phyloP scores from a whole-genome alignment of 2,329 filamentous ascomycete species.

The Epichloe hybrida region DNA sequence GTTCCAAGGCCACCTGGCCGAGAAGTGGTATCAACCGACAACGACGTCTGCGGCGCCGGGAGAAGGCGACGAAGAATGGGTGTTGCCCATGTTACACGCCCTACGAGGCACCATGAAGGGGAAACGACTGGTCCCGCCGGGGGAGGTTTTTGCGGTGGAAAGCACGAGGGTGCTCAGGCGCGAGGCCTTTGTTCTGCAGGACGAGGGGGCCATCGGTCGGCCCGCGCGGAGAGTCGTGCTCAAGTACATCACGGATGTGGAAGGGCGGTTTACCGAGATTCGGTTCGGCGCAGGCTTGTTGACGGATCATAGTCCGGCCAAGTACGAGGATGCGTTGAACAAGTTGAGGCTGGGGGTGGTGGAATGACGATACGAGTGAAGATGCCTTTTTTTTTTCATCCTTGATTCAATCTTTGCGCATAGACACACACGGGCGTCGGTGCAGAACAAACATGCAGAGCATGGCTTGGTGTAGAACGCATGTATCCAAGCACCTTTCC shows the following conservation, averaged over 20 bases:
- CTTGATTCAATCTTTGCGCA: no score
- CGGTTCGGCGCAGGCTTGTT: slow-evolving; percentile 62
- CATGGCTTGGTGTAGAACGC: no score
- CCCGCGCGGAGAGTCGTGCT: slow-evolving; percentile 57
- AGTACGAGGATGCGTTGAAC: slow-evolving; percentile 57
- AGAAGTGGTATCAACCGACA: slow-evolving; percentile 41
- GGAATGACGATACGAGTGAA: slow-evolving; percentile 7
- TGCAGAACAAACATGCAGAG: no score
- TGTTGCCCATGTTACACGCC: slow-evolving; percentile 50
- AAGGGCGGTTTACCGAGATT: slow-evolving; percentile 55
- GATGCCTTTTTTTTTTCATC: neutral
- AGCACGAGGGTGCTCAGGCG: slow-evolving; percentile 52
- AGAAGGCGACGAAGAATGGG: slow-evolving; percentile 54
- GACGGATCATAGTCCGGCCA: slow-evolving; percentile 60
- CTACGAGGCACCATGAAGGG: slow-evolving; percentile 54
- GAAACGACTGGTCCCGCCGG: slow-evolving; percentile 61
- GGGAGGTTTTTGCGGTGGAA: slow-evolving; percentile 60
- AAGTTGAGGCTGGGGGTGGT: slow-evolving; percentile 40
- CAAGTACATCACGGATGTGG: slow-evolving; percentile 58
- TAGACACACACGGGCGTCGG: no score
- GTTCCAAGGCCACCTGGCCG: slow-evolving; percentile 45
- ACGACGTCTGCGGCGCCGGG: slow-evolving; percentile 17
- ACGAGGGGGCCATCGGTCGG: slow-evolving; percentile 38
- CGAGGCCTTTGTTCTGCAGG: slow-evolving; percentile 43
- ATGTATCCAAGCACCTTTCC: no score